Evolutionary conservation across 129 eudicot species (phyloP).

Genomic region (Heracleum sosnowskyi): DNA sequence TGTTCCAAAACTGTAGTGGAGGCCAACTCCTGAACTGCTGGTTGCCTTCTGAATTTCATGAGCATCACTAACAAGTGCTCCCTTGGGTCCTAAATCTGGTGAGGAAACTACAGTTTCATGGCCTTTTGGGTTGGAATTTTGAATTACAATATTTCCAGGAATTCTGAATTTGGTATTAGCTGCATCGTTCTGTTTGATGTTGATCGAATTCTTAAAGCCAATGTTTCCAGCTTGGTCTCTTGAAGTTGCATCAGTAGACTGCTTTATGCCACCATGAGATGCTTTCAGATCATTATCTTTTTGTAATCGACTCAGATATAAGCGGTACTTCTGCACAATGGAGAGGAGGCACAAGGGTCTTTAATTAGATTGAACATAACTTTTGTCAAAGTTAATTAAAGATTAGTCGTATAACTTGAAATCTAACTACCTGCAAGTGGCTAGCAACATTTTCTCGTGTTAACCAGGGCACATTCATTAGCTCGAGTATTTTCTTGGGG

Average conservation of each 20-base stretch:
- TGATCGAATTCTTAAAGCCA: constrained; percentile 27
- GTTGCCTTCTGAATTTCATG: constrained; percentile 30
- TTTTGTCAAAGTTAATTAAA: not conserved
- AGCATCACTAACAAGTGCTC: constrained; percentile 32
- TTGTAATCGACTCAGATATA: constrained; percentile 74
- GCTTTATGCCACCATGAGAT: constrained; percentile 42
- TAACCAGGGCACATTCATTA: constrained; percentile 95
- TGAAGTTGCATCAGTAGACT: constrained; percentile 39
- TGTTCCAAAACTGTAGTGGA: constrained; percentile 29
- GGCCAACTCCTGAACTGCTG: constrained; percentile 31
- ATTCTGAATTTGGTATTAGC: constrained; percentile 20
- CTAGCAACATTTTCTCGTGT: constrained; percentile 99
- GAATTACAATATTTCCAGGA: constrained; percentile 28
- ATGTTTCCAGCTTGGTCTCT: constrained; percentile 32
- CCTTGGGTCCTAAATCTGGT: constrained; percentile 32
- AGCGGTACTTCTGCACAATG: constrained; percentile 76
- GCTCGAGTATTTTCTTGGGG: constrained; percentile 92
- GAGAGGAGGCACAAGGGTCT: not conserved
- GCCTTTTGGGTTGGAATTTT: constrained; percentile 24
- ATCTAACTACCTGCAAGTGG: constrained; percentile 74
- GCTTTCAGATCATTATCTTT: constrained; percentile 60
- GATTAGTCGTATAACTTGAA: not conserved
- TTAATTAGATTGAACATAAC: not conserved
- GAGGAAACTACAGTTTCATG: constrained; percentile 17
- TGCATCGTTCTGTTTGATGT: constrained; percentile 27